These are phyloP conservation scores for Fraxinus platypoda DNA, from an alignment of 305 asterid species.

Conservation along the genomic window DNA sequence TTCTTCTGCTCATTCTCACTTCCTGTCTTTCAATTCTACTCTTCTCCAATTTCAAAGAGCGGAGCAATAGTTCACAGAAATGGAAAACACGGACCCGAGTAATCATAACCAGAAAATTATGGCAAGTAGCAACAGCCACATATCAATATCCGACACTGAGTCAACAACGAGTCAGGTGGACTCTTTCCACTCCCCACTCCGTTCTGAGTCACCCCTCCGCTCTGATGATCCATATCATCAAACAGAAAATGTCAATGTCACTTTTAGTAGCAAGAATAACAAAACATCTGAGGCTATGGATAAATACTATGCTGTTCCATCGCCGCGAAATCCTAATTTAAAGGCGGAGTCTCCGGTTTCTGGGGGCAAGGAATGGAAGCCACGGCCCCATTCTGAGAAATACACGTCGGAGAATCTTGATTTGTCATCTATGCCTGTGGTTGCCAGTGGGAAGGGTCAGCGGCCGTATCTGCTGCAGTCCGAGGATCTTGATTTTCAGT, in stretches of 20 bases:
- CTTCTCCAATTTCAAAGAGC: not conserved
- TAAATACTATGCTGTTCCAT: slow-evolving; percentile 34
- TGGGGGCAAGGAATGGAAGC: slow-evolving; percentile 32
- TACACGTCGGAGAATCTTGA: slow-evolving; percentile 25
- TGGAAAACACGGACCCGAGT: slow-evolving; percentile 44
- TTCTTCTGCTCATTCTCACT: not conserved
- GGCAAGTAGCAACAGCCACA: slow-evolving; percentile 53
- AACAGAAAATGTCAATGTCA: slow-evolving; percentile 20
- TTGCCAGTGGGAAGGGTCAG: slow-evolving; percentile 15
- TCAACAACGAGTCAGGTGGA: slow-evolving; percentile 64
- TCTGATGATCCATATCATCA: slow-evolving; percentile 58
- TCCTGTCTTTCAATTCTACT: not conserved
- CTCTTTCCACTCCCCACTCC: slow-evolving; percentile 75
- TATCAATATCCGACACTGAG: slow-evolving; percentile 81
- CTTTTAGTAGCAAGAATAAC: slow-evolving; percentile 21
- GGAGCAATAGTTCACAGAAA: slow-evolving; percentile 1
- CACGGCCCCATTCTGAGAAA: slow-evolving; percentile 44
- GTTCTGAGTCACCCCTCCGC: slow-evolving; percentile 57
- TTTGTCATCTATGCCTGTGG: slow-evolving; percentile 2
- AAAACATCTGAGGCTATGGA: slow-evolving; percentile 44
- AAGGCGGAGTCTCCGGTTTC: slow-evolving; percentile 41
- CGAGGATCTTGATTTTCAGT: slow-evolving; percentile 22
- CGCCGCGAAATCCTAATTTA: slow-evolving; percentile 42
- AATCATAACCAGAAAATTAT: slow-evolving; percentile 30
- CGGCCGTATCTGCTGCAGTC: slow-evolving; percentile 26